Evolutionary conservation across 768 basidiomycete species (phyloP), one percentile per base, ranked within the genome.

Genomic region (Glaciozyma martinii): DNA sequence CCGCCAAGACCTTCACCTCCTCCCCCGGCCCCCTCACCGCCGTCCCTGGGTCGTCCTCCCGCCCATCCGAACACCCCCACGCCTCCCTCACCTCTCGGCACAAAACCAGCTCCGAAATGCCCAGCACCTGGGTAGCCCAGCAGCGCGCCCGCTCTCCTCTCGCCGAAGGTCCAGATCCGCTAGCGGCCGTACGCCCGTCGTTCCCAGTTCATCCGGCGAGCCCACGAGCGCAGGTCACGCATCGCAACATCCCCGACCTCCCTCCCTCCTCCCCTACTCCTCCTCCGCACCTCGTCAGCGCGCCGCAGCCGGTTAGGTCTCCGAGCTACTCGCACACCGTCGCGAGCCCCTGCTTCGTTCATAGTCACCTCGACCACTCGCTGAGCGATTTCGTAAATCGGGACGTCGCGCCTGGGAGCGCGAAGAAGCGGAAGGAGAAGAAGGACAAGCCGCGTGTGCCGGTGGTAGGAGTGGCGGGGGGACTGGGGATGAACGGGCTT

Each of bases 361-460:
- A 71, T 32, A 65, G 66, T 8, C 70, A 71, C 50, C 70, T 71
- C 61, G 70, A 71, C 61, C 44, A 61, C 47, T 62, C 65, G 9
- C 68, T 70, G 60, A 50, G 37, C 60, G 60, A 66, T 15, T 30
- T 53, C 9, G 23, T 53, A 18, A 21, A 33, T 1, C 56, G 42
- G 43, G 10, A 37, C 25, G 27, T 23, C 19, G 40, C 54, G 18
- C 27, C 54, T 15, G 21, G 7, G 1, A 12, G 30, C 13, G 15
- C 49, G 18, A 59, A 54, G 46, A 56, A 60, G 47, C 44, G 33
- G 30, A 58, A 56, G 16, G 25, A 49, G 18, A 53, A 13, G 12
- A 40, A 13, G 37, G 37, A 40, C 10, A 40, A 40, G 37, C 37
- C 37, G 10, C 37, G 37, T 12, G 37, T 13, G 12, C 10, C 12